Base-by-base conservation (phyloP, 805 yeast genomes). In the Cyberlindnera mycetangii region DNA sequence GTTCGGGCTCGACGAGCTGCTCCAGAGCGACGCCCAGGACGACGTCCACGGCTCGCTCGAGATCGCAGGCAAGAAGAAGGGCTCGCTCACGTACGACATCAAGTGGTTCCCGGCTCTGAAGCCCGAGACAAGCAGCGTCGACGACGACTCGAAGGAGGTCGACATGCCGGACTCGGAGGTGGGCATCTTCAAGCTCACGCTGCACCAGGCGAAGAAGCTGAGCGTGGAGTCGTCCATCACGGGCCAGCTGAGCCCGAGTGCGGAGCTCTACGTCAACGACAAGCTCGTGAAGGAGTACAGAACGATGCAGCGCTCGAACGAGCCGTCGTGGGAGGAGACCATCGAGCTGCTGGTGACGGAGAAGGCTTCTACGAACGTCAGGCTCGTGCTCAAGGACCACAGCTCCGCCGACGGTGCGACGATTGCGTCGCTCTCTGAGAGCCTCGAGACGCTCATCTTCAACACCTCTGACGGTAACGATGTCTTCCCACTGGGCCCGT, bases 241-340 rank as follows among this genome's bases (percentile, higher is more conserved):
- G 30, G 74, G 73, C 21, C 54, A 51, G 25, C 50, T 72, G 49
- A 67, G 83, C 59, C 85, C 93, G 22, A 81, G 75, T 61, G 89
- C 89, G 14, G 86, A 83, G 55, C 61, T 86, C 17, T 78, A 66
- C 53, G 61, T 84, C 40, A 78, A 83, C 60, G 75, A 74, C 32
- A 74, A 79, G 50, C 64, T 78, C 42, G 70, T 74, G n/a, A 74
- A 75, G 54, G 67, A 66, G 6, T 76, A 80, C 43, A 78, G 93
- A 69, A 74, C 76, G 25, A 69, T 85, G 59, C 81, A 78, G 56
- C 75, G 78, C 57, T 73, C 80, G 8, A 86, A 85, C 55, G 88
- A 81, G 56, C 95, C 95, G 15, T 67, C 81, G 11, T 86, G 85
- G 81, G 81, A 79, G 47, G 79, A 80, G 55, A 61, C 73, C 22